Conservation (phyloP, 202 grass and related monocot genomes). For the Zizania palustris region DNA sequence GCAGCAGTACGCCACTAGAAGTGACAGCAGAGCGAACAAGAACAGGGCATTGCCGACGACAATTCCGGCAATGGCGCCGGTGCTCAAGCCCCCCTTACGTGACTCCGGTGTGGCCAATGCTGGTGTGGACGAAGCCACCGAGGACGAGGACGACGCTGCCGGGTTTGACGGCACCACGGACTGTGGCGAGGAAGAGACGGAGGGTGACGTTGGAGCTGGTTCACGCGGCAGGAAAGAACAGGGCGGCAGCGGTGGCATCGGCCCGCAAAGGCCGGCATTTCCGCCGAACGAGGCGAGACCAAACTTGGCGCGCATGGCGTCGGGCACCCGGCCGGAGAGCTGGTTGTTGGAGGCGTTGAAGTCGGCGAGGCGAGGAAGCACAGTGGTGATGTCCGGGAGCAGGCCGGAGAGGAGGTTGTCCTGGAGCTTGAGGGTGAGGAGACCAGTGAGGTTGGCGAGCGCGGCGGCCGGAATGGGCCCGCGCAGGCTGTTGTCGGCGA, state of each 20-base stretch:
- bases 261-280: slow-evolving; percentile 65
- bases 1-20: slow-evolving; percentile 64
- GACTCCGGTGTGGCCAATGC: slow-evolving; percentile 46
- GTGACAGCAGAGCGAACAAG: slow-evolving; percentile 54
- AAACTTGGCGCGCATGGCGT: slow-evolving; percentile 58
- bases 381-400: slow-evolving; percentile 54
- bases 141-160: slow-evolving; percentile 35
- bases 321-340: slow-evolving; percentile 69
- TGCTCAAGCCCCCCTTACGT: slow-evolving; percentile 43
- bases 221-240: slow-evolving; percentile 67
- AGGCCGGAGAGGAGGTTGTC: slow-evolving; percentile 69
- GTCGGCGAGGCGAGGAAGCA: slow-evolving; percentile 56
- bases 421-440: slow-evolving; percentile 74
- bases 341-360: slow-evolving; percentile 84
- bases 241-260: slow-evolving; percentile 46
- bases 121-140: slow-evolving; percentile 54
- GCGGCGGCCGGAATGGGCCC: slow-evolving; percentile 45
- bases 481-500: slow-evolving; percentile 65
- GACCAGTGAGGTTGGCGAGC: slow-evolving; percentile 46
- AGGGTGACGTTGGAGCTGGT: slow-evolving; percentile 45
- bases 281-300: slow-evolving; percentile 56
- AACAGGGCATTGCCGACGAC: slow-evolving; percentile 56
- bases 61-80: slow-evolving; percentile 63
- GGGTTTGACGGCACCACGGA: slow-evolving; percentile 77
- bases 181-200: slow-evolving; percentile 44